Conservation (phyloP, 306 rosid genomes). For the Prinsepia uniflora region DNA sequence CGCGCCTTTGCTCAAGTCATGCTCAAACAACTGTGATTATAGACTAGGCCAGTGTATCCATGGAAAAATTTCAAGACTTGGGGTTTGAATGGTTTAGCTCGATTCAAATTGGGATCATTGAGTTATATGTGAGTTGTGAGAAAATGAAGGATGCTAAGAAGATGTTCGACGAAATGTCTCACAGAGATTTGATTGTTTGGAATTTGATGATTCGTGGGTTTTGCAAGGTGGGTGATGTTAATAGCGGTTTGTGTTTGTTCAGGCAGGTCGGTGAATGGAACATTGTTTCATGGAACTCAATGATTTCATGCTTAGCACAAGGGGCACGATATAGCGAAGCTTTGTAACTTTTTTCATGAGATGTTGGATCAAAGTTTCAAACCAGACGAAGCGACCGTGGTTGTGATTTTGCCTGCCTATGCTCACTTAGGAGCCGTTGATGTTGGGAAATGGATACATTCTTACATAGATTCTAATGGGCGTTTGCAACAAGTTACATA, state of each 20-base stretch:
- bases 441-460: slow-evolving; percentile 59
- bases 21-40: slow-evolving; percentile 40
- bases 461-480: slow-evolving; percentile 38
- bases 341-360: slow-evolving; percentile 44
- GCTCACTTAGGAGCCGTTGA: slow-evolving; percentile 63
- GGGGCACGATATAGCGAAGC: slow-evolving; percentile 43
- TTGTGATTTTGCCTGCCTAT: slow-evolving; percentile 59
- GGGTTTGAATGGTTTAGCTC: slow-evolving; percentile 46
- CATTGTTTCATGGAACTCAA: slow-evolving; percentile 69
- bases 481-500: slow-evolving; percentile 28
- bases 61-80: slow-evolving; percentile 35
- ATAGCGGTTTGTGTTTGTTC: slow-evolving; percentile 48
- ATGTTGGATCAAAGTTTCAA: slow-evolving; percentile 58
- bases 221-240: slow-evolving; percentile 51
- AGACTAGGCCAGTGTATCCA: slow-evolving; percentile 50
- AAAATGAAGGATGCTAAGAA: slow-evolving; percentile 48
- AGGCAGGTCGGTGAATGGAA: slow-evolving; percentile 52
- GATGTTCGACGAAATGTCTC: slow-evolving; percentile 59
- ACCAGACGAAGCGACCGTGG: slow-evolving; percentile 69
- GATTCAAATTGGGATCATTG: slow-evolving; percentile 48
- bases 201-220: slow-evolving; percentile 72
- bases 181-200: slow-evolving; percentile 57
- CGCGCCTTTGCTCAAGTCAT: slow-evolving; percentile 57
- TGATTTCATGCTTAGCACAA: slow-evolving; percentile 60
- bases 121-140: slow-evolving; percentile 43